phyloP scores from a whole-genome alignment of 2,329 filamentous ascomycete genomes.

The Daldinia sp. region DNA sequence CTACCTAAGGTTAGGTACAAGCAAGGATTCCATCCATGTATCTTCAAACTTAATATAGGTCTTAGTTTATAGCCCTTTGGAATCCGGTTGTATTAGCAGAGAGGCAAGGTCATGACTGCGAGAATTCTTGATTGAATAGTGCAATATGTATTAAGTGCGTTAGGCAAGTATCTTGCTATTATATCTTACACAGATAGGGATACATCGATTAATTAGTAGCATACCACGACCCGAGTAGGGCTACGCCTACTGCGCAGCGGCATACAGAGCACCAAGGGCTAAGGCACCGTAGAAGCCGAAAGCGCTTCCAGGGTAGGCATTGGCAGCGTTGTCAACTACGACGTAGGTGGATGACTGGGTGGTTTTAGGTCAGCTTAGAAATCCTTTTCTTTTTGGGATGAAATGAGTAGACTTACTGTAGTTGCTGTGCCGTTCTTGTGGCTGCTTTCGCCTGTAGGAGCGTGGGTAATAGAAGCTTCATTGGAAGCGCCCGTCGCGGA shows the following conservation, averaged over 20 bases:
- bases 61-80: not conserved
- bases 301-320: conserved; percentile 8
- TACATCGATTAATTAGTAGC: not conserved
- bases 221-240: not conserved
- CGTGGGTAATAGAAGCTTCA: not conserved
- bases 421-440: conserved; percentile 25
- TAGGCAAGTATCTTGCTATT: conserved; percentile 10
- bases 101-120: not conserved
- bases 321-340: conserved; percentile 19
- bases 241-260: conserved; percentile 16
- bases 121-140: not conserved
- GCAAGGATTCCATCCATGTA: not conserved
- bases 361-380: conserved; percentile 4
- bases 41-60: not conserved
- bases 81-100: not conserved
- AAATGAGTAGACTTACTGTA: conserved; percentile 17
- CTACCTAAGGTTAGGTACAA: too few relatives aligned
- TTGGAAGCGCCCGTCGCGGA: conserved; percentile 2
- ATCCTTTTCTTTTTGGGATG: not conserved
- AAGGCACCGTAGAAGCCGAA: conserved; percentile 32
- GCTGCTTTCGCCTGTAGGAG: conserved; percentile 5
- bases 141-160: conserved; percentile 4
- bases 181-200: conserved; percentile 2
- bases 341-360: conserved; percentile 24
- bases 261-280: conserved; percentile 29